These are phyloP conservation scores for Cladosporium sp. DNA, from an alignment of 2,329 filamentous ascomycete genomes.

Conservation along the genomic window DNA sequence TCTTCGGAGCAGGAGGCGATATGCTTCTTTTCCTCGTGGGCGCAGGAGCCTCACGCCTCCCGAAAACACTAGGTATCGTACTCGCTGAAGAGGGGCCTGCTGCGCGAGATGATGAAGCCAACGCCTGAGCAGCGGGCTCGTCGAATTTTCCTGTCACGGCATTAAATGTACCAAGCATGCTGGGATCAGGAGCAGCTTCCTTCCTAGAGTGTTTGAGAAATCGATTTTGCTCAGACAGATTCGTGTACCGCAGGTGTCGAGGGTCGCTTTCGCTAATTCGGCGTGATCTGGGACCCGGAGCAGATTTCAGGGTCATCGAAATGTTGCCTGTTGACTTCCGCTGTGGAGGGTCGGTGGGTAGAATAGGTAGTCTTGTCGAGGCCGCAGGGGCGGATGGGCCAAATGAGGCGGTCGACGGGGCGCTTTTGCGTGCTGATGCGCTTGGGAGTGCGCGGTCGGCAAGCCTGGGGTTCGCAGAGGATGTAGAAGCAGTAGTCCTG, in stretches of 20 bases:
- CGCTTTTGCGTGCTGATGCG: conserved; percentile 22
- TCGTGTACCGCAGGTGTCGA: conserved; percentile 24
- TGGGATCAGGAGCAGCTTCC: conserved; percentile 32
- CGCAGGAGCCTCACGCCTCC: conserved; percentile 19
- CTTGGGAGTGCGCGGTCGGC: background rate
- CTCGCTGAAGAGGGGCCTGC: background rate
- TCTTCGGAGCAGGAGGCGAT: conserved; percentile 6
- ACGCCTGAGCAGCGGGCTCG: background rate
- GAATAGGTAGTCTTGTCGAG: background rate
- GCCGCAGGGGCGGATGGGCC: background rate
- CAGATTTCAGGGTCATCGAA: background rate
- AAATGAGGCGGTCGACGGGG: conserved; percentile 10
- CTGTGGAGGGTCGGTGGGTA: background rate
- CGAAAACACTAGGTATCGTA: conserved; percentile 13
- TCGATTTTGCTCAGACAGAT: conserved; percentile 26
- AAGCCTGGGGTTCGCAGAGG: background rate
- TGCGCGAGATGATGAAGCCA: background rate
- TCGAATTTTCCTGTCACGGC: conserved; percentile 29
- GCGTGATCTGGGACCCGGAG: background rate
- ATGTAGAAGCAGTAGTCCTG: background rate
- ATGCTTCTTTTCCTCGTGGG: conserved; percentile 15
- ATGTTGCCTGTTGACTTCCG: background rate
- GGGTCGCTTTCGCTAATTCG: conserved; percentile 22
- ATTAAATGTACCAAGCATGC: conserved; percentile 31
- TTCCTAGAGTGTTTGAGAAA: conserved; percentile 27